These are phyloP conservation scores for Hanseniaspora vineae DNA, from an alignment of 805 yeast genomes.

Conservation along the genomic window DNA sequence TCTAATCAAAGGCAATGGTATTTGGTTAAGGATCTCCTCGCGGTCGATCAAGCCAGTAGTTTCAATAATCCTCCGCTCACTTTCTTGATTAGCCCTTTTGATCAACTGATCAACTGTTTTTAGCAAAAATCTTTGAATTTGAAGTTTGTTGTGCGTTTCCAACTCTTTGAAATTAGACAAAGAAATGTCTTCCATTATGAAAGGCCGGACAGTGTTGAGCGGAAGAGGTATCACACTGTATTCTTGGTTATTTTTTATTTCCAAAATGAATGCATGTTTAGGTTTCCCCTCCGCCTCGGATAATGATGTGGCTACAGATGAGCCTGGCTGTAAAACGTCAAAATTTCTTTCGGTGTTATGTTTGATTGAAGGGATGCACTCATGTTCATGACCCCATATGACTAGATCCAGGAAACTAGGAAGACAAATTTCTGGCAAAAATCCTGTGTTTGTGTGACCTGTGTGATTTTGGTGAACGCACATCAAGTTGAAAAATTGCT, in stretches of 20 bases:
- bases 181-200: slow-evolving; percentile 54
- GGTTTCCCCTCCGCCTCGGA: slow-evolving; percentile 71
- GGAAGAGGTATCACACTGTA: slow-evolving; percentile 34
- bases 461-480: slow-evolving; percentile 88
- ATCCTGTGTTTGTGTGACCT: slow-evolving; percentile 66
- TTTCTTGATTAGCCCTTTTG: slow-evolving; percentile 38
- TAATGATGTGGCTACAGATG: slow-evolving; percentile 84
- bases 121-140: slow-evolving; percentile 46
- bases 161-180: slow-evolving; percentile 41
- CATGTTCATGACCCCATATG: slow-evolving; percentile 98
- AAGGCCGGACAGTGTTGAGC: slow-evolving; percentile 62
- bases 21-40: slow-evolving; percentile 12
- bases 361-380: slow-evolving; percentile 63
- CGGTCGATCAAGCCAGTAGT: slow-evolving; percentile 5
- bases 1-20: slow-evolving; percentile 74
- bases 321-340: slow-evolving; percentile 81
- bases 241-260: slow-evolving; percentile 46
- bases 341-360: slow-evolving; percentile 46
- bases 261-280: slow-evolving; percentile 63
- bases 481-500: slow-evolving; percentile 73
- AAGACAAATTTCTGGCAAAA: slow-evolving; percentile 71
- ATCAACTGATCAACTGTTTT: slow-evolving; percentile 59
- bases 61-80: slow-evolving; percentile 14
- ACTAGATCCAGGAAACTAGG: slow-evolving; percentile 76
- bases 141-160: slow-evolving; percentile 41